These are phyloP conservation scores for Backusella westeae DNA, from an alignment of 192 early-diverging fungal genomes.

Conservation along the genomic window DNA sequence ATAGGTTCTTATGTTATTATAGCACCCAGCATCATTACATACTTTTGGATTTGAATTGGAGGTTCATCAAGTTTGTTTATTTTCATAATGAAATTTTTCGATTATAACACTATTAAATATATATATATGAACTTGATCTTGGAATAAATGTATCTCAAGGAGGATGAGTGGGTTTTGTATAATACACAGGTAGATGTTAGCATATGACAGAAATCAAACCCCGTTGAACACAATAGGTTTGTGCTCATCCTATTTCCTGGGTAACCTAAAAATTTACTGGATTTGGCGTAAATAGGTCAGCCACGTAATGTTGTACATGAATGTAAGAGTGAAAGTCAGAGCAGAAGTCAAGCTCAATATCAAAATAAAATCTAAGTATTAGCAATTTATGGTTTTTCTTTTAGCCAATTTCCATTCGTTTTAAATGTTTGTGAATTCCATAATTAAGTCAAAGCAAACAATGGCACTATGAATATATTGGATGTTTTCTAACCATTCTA, in stretches of 20 bases:
- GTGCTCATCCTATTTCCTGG: neutral
- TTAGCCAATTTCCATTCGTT: neutral
- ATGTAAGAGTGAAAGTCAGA: neutral
- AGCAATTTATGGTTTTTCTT: neutral
- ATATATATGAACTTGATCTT: neutral
- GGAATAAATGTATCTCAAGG: neutral
- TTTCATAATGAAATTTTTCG: neutral
- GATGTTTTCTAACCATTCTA: too few species aligned
- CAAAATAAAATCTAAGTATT: neutral
- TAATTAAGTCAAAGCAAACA: too few species aligned
- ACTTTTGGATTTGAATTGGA: too few species aligned
- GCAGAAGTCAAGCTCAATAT: neutral
- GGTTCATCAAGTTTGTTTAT: neutral
- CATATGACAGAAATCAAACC: neutral
- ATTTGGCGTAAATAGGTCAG: neutral
- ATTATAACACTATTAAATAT: neutral
- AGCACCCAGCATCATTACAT: too few species aligned
- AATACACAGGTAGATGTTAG: neutral
- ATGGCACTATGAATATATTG: too few species aligned
- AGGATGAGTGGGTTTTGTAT: neutral
- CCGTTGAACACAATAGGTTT: neutral
- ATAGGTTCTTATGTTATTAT: neutral
- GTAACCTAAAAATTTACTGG: neutral
- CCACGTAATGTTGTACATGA: neutral
- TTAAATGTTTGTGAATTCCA: too few species aligned